These are phyloP conservation scores for Penicillium sp. DNA, from an alignment of 2,329 filamentous ascomycete genomes.

Conservation along the genomic window DNA sequence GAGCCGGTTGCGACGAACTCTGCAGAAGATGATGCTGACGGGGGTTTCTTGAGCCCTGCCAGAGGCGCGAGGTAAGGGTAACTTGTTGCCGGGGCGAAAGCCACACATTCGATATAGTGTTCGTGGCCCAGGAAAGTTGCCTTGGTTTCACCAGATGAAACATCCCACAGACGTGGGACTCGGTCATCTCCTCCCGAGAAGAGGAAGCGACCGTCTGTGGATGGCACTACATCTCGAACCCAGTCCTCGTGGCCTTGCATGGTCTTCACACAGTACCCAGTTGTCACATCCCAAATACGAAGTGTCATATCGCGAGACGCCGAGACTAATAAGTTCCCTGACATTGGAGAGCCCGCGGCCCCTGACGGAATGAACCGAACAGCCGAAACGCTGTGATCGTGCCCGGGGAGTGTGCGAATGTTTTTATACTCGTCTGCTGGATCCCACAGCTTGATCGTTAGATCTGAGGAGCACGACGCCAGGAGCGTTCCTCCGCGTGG, in stretches of 20 bases:
- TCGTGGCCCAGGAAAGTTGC: slow-evolving; percentile 83
- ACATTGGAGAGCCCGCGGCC: slow-evolving; percentile 73
- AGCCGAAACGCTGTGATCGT: slow-evolving; percentile 88
- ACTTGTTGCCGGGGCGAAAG: slow-evolving; percentile 75
- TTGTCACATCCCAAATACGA: slow-evolving; percentile 89
- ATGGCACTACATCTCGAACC: slow-evolving; percentile 86
- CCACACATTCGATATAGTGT: slow-evolving; percentile 81
- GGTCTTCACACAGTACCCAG: slow-evolving; percentile 90
- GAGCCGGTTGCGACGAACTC: slow-evolving; percentile 90
- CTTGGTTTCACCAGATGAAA: slow-evolving; percentile 73
- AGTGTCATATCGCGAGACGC: slow-evolving; percentile 84
- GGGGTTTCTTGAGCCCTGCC: slow-evolving; percentile 80
- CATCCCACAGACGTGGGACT: slow-evolving; percentile 82
- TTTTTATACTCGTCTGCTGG: slow-evolving; percentile 93
- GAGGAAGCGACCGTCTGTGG: slow-evolving; percentile 78
- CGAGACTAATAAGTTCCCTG: slow-evolving; percentile 81
- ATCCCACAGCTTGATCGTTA: slow-evolving; percentile 95
- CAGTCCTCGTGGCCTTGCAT: slow-evolving; percentile 81
- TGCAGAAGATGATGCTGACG: slow-evolving; percentile 70
- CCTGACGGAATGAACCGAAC: slow-evolving; percentile 86
- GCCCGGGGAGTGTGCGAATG: slow-evolving; percentile 83
- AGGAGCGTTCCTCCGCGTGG: slow-evolving; percentile 76
- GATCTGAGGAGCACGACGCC: slow-evolving; percentile 80
- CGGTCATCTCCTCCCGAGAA: slow-evolving; percentile 82
- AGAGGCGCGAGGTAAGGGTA: slow-evolving; percentile 77